phyloP scores from a whole-genome alignment of 2,329 filamentous ascomycete genomes.

The Coniochaeta ligniaria region DNA sequence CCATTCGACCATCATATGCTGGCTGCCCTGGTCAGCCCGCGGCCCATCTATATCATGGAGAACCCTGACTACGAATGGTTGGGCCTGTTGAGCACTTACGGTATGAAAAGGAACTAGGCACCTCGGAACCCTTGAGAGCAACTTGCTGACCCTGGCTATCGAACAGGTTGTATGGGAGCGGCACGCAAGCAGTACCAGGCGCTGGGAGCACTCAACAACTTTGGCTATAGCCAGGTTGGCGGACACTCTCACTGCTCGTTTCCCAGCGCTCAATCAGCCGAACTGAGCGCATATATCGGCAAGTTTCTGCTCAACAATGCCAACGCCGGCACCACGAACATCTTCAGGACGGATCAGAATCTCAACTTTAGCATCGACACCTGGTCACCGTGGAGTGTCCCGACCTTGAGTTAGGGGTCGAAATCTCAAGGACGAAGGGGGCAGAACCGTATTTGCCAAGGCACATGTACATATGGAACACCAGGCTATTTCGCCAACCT shows the following conservation, averaged over 20 bases:
- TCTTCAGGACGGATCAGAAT: conserved; percentile 11
- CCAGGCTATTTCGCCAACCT: not conserved
- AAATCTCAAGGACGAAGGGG: not conserved
- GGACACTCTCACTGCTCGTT: conserved; percentile 43
- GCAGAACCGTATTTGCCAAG: not conserved
- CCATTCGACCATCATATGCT: conserved; percentile 47
- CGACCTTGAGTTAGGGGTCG: conserved; percentile 4
- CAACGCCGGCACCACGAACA: conserved; percentile 10
- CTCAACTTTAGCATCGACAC: conserved; percentile 12
- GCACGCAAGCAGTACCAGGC: conserved; percentile 39
- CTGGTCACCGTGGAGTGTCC: conserved; percentile 15
- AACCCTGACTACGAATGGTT: conserved; percentile 44
- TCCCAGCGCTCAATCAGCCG: conserved; percentile 31
- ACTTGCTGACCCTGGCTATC: not conserved
- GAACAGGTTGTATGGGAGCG: conserved; percentile 35
- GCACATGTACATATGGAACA: not conserved
- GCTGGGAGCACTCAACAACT: conserved; percentile 34
- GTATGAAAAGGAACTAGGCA: not conserved
- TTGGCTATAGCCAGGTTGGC: conserved; percentile 42
- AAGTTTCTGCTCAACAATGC: conserved; percentile 31
- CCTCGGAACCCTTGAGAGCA: not conserved
- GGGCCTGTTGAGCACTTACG: conserved; percentile 37
- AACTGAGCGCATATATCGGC: conserved; percentile 41
- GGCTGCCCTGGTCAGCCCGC: conserved; percentile 41
- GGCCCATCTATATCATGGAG: conserved; percentile 41